phyloP scores from a whole-genome alignment of 2,329 filamentous ascomycete genomes.

The Colletotrichum horii region DNA sequence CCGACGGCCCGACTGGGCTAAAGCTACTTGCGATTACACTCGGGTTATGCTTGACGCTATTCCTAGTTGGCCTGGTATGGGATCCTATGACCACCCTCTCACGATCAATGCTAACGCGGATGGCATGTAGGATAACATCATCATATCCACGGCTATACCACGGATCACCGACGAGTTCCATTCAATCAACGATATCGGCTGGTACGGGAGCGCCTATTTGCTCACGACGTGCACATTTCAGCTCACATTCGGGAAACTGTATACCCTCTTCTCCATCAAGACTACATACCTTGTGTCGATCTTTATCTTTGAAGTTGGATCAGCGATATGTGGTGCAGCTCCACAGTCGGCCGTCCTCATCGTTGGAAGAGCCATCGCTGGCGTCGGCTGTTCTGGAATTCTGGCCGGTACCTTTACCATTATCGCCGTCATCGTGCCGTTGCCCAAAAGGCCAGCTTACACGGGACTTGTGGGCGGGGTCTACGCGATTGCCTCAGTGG shows the following conservation, averaged over 20 bases:
- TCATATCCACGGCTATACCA: constrained; percentile 41
- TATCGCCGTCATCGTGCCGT: constrained; percentile 39
- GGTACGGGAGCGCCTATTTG: constrained; percentile 31
- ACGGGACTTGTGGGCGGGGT: constrained; percentile 42
- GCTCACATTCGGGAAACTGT: constrained; percentile 30
- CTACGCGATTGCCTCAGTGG: constrained; percentile 38
- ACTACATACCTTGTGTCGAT: constrained; percentile 27
- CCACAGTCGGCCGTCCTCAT: constrained; percentile 39
- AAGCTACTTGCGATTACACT: background rate
- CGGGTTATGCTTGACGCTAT: constrained; percentile 2
- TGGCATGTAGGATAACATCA: constrained; percentile 35
- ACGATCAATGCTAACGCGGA: background rate
- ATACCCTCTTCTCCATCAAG: constrained; percentile 33
- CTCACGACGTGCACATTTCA: constrained; percentile 29
- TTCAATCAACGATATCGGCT: constrained; percentile 47
- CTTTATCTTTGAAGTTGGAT: constrained; percentile 28
- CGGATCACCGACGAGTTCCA: constrained; percentile 37
- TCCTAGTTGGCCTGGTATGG: constrained; percentile 6
- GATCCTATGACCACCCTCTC: background rate
- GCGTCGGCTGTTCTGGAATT: constrained; percentile 38
- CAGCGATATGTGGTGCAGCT: constrained; percentile 27
- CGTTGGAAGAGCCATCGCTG: constrained; percentile 39
- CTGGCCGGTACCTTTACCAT: constrained; percentile 39
- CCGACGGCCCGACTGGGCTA: background rate
- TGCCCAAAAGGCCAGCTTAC: constrained; percentile 35